These are phyloP conservation scores for Ceratocystis smalleyi DNA, from an alignment of 2,329 filamentous ascomycete species.

Conservation along the genomic window DNA sequence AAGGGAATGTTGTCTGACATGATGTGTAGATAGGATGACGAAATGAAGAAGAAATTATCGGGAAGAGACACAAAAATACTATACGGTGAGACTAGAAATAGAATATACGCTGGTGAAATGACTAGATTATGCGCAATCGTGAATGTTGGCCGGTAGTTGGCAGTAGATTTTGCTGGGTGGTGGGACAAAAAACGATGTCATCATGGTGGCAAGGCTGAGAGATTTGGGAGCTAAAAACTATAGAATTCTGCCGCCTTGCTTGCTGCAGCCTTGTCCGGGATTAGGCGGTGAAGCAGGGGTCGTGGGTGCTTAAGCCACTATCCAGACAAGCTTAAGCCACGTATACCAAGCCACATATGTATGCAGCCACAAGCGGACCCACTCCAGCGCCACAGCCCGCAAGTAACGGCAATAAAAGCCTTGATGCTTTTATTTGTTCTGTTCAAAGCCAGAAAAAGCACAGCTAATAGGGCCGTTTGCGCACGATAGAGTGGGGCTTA, in stretches of 20 bases:
- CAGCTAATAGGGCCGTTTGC: conserved; percentile 13
- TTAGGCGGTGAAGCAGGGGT: background rate
- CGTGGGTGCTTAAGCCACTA: background rate
- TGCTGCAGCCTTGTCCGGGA: background rate
- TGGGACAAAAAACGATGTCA: background rate
- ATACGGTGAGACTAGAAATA: no score
- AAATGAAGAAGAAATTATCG: no score
- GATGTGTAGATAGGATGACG: background rate
- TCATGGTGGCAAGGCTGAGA: background rate
- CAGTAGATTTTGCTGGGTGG: no score
- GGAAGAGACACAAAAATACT: no score
- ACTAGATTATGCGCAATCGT: background rate
- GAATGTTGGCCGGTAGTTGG: no score
- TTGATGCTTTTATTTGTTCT: no score
- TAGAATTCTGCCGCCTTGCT: background rate
- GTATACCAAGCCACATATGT: background rate
- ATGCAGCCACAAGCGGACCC: background rate
- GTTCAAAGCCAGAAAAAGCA: background rate
- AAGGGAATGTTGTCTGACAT: conserved; percentile 15
- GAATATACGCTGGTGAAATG: background rate
- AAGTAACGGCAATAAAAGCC: background rate
- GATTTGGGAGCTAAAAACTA: background rate
- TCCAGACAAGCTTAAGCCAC: background rate
- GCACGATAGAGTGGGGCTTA: background rate
- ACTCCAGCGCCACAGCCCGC: background rate